Conservation (phyloP, 2,329 filamentous ascomycete genomes). For the Metarhizium humberi region DNA sequence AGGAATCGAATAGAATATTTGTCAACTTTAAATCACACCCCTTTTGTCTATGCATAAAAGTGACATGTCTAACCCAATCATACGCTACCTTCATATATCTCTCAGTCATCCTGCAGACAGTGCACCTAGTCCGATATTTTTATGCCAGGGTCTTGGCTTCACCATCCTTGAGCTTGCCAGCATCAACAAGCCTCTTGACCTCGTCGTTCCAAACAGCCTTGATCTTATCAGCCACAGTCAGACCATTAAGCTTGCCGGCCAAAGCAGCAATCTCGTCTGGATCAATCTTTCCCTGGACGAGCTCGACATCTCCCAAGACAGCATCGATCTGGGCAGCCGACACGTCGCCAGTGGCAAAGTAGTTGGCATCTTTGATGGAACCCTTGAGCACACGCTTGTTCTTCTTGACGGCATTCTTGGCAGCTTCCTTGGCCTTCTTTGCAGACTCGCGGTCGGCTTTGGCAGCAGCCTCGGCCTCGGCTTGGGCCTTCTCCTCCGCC, state of each 20-base stretch:
- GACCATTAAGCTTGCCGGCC: constrained; percentile 67
- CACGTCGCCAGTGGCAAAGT: constrained; percentile 69
- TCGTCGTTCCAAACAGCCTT: constrained; percentile 75
- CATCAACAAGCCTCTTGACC: constrained; percentile 65
- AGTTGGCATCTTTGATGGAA: constrained; percentile 95
- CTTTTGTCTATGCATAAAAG: background rate
- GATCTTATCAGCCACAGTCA: constrained; percentile 75
- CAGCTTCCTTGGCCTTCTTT: constrained; percentile 98
- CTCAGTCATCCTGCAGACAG: background rate
- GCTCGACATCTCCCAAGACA: constrained; percentile 77
- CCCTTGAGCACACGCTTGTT: constrained; percentile 96
- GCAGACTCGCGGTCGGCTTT: constrained; percentile 73
- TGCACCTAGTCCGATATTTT: background rate
- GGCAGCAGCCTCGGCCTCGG: constrained; percentile 77
- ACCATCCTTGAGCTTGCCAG: constrained; percentile 78
- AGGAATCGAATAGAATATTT: no score
- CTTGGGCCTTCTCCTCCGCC: constrained; percentile 68
- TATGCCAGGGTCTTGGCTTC: constrained; percentile 60
- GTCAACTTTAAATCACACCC: background rate
- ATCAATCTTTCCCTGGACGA: constrained; percentile 80
- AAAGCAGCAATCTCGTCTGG: constrained; percentile 81
- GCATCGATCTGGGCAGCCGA: constrained; percentile 71
- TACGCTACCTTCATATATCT: background rate
- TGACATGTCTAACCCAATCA: background rate
- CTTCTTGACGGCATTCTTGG: constrained; percentile 99